Base-by-base conservation (phyloP, 768 basidiomycete species). In the Scleroderma bovista region DNA sequence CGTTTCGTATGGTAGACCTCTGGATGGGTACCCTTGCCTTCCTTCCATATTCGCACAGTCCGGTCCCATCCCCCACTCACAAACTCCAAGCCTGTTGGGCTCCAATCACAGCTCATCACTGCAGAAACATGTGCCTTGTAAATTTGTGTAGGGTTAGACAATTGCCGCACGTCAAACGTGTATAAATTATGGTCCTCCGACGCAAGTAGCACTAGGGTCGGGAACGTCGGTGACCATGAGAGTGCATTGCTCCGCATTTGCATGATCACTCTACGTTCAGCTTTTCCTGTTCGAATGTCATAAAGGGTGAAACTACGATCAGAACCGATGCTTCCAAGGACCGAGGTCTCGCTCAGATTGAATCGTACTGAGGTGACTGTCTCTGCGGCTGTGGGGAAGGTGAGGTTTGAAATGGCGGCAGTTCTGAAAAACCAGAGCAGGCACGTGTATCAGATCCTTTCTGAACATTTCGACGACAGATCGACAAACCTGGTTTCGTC, bases 181-280 rank as follows among this genome's bases (percentile, higher is more conserved):
- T 98, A 98, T 22, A 98, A 76, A 60, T 97, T 96, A 72, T 98
- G 94, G 62, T 98, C 95, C 73, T 98, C 96, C 0, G 94, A 97
- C n/a, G 91, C 96, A 7, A 98, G 79, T 8, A 99, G 80, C 34
- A 97, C 71, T 3, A 85, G 75, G 0, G 94, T 97, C 3, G 96
- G 96, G 62, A 93, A 86, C 0, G 92, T 95, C 0, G 96, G 96
- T 24, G 93, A 97, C 94, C 94, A 99, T 13, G 92, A 78, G 1
- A 99, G 75, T 8, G 88, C 77, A 58, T 98, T 98, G 57, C 84
- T 83, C 58, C 81, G 84, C 84, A 97, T 92, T 81, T 89, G 84
- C 91, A 98, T 94, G 48, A 96, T 75, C 5, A 94, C 77, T 40
- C 93, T 72, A 23, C 93, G 77, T 63, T 98, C 92, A 1, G 96